Percentiles rank a stretch among this genome's conserved stretches.
These are phyloP conservation scores for Solanum piurae DNA, from an alignment of 257 asterid genomes.

Conservation along the genomic window DNA sequence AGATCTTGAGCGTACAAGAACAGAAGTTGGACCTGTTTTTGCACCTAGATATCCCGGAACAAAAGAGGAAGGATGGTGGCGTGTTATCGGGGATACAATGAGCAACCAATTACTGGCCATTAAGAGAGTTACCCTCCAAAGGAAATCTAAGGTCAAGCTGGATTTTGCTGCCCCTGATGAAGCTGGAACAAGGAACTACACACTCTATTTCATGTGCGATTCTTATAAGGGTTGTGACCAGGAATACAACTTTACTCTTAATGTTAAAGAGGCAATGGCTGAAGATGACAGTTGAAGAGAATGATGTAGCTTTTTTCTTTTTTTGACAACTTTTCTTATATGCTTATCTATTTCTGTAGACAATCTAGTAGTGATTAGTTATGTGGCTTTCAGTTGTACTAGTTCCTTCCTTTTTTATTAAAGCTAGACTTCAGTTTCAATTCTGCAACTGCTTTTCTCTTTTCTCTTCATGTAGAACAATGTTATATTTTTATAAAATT, in stretches of 20 bases:
- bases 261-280: slow-evolving; percentile 12
- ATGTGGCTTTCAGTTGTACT: not conserved
- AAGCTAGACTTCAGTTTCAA: not conserved
- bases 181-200: slow-evolving; percentile 15
- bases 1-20: slow-evolving; percentile 21
- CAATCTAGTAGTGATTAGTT: not conserved
- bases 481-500: too few species aligned
- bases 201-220: slow-evolving; percentile 29
- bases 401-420: not conserved
- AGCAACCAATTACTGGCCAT: slow-evolving; percentile 28
- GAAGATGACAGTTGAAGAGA: not conserved
- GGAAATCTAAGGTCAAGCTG: slow-evolving; percentile 19
- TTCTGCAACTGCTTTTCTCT: not conserved
- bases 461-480: too few species aligned
- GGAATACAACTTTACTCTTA: slow-evolving; percentile 24
- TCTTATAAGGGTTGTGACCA: slow-evolving; percentile 30
- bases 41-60: slow-evolving; percentile 25
- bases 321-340: not conserved
- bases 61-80: slow-evolving; percentile 45
- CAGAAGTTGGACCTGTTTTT: slow-evolving; percentile 28
- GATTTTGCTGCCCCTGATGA: slow-evolving; percentile 27
- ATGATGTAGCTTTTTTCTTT: not conserved
- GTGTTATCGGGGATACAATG: slow-evolving; percentile 24
- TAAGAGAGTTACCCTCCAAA: slow-evolving; percentile 25
- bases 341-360: not conserved